Evolutionary conservation across 768 basidiomycete species (phyloP), one percentile per base, ranked within the genome.

Genomic region (Pluteus cervinus): DNA sequence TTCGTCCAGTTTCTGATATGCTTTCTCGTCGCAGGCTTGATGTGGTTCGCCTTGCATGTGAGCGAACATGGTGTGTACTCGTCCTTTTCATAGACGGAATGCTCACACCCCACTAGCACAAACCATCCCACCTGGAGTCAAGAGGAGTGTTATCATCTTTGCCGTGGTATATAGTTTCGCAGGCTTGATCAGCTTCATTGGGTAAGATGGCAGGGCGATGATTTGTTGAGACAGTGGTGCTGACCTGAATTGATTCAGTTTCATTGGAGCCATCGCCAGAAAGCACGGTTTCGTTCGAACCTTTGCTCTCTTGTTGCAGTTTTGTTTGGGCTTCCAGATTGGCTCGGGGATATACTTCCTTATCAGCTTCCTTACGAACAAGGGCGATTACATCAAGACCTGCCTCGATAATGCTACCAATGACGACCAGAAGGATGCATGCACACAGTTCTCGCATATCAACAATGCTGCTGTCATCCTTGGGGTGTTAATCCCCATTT

Each of bases 251-350:
- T 26, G 31, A 7, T 24, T 28, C 17, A 68, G 65, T 12, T 66
- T 67, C 50, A 41, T 68, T 15, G 66, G 66, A 28, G 62, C 65
- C 22, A 44, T 68, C 14, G 49, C 60, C 41, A 65, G 56, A 33
- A 67, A 62, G 43, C 51, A 55, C 30, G 59, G 55, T 9, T 57
- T 63, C 16, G 58, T 68, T 38, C 53, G 49, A 24, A 50, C 50
- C 15, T 67, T 61, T 39, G 51, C 56, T 18, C 31, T 60, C 32
- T 41, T 63, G n/a, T 49, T 66, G 7, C 56, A 41, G 44, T 22
- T 44, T 17, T 50, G 50, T 4, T 54, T 66, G 14, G 38, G 41
- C 18, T 41, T 63, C 46, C 53, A 65, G 39, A 40, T 62, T 9
- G 53, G 51, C 4, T 47, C 50, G 47, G 54, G 55, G 33, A 43